These are phyloP conservation scores for Plasmodium falciparum DNA, from an alignment of 169 alveolate species.

Conservation along the genomic window DNA sequence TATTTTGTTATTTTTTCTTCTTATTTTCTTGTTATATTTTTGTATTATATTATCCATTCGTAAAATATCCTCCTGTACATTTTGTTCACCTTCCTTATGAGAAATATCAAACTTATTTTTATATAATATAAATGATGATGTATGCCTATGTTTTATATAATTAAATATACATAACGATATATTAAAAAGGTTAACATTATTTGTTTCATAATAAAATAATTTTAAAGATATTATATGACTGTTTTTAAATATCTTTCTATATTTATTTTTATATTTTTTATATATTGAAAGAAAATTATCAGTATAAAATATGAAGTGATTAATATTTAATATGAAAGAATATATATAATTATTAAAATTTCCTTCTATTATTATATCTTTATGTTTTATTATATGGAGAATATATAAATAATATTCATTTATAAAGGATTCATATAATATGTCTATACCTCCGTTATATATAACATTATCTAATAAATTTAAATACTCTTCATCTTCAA, in stretches of 20 bases:
- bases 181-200: constrained; percentile 1
- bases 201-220: constrained; percentile 14
- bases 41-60: not conserved
- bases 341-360: constrained; percentile 31
- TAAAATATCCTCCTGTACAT: not conserved
- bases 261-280: constrained; percentile 8
- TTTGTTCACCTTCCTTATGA: not conserved
- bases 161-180: constrained; percentile 15
- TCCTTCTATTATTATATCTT: constrained; percentile 15
- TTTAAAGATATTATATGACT: constrained; percentile 13
- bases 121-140: not conserved
- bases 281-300: not conserved
- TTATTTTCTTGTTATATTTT: not conserved
- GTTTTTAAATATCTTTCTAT: constrained; percentile 12
- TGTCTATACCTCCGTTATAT: constrained; percentile 29
- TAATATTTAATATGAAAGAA: constrained; percentile 9
- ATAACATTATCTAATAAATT: constrained; percentile 11
- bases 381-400: constrained; percentile 27
- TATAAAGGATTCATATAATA: constrained; percentile 14
- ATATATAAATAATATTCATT: constrained; percentile 30
- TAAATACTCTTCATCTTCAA: not conserved
- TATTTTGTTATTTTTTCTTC: not conserved
- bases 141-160: constrained; percentile 8
- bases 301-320: constrained; percentile 28
- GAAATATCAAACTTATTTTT: not conserved